Evolutionary conservation across 345 rosid genomes (phyloP).

Genomic region (Eucalyptus pauciflora): DNA sequence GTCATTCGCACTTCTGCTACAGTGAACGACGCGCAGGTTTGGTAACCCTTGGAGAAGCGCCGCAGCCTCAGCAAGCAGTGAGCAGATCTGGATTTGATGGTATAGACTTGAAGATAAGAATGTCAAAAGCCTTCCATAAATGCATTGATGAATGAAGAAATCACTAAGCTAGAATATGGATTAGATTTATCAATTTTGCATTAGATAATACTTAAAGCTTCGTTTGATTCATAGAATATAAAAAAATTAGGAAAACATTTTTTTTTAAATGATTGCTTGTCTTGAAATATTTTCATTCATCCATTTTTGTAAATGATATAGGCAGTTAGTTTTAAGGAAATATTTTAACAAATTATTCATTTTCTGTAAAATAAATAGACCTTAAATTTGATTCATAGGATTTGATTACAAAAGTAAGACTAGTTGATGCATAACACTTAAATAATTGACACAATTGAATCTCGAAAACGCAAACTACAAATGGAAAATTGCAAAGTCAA

Average conservation of each 20-base stretch:
- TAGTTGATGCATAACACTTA: neutral
- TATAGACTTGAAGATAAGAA: neutral
- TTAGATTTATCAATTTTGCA: neutral
- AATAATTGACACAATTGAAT: neutral
- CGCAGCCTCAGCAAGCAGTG: no score
- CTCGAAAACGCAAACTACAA: accelerated
- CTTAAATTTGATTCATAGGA: accelerated
- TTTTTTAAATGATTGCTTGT: accelerated
- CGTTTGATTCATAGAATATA: accelerated
- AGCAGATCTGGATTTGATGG: neutral
- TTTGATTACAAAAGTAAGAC: neutral
- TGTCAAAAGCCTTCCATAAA: accelerated
- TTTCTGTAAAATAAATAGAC: accelerated
- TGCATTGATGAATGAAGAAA: neutral
- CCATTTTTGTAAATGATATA: accelerated
- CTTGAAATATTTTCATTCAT: no score
- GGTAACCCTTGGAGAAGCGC: no score
- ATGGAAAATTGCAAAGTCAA: neutral
- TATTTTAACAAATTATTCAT: accelerated
- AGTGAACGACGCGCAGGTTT: no score
- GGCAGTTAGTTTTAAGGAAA: accelerated
- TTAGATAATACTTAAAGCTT: accelerated
- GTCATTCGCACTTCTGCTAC: no score
- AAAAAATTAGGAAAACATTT: accelerated
- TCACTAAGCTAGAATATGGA: neutral